phyloP scores from a whole-genome alignment of 2,329 filamentous ascomycete species.

The Aspergillus quadrilineatus region DNA sequence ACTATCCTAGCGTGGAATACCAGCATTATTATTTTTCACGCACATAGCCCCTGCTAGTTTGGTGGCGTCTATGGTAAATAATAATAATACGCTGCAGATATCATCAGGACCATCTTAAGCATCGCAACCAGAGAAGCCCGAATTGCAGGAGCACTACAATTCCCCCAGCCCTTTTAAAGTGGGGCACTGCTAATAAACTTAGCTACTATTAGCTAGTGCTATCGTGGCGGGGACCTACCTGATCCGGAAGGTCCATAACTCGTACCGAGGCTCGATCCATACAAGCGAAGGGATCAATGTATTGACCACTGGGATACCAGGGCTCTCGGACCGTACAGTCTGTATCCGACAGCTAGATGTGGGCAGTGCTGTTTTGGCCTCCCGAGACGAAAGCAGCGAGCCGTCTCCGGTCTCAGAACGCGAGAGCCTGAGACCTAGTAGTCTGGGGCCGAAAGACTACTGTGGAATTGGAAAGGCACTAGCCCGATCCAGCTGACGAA shows the following conservation, averaged over 20 bases:
- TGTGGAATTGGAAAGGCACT: background rate
- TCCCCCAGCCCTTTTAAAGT: slow-evolving; percentile 2
- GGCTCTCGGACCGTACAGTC: too few relatives aligned
- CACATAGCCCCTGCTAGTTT: background rate
- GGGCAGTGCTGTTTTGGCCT: too few relatives aligned
- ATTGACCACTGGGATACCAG: too few relatives aligned
- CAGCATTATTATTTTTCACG: background rate
- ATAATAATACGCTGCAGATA: background rate
- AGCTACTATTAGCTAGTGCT: background rate
- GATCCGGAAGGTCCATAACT: slow-evolving; percentile 12
- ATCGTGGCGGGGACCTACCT: slow-evolving; percentile 1
- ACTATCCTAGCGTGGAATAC: background rate
- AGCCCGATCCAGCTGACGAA: background rate
- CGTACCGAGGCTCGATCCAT: background rate
- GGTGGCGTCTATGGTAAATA: background rate
- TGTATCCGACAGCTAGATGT: too few relatives aligned
- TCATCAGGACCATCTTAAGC: background rate
- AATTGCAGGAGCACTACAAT: background rate
- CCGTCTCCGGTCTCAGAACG: background rate
- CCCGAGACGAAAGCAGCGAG: background rate
- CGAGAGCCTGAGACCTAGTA: background rate
- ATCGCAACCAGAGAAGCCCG: background rate
- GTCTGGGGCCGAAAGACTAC: background rate
- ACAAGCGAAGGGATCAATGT: too few relatives aligned
- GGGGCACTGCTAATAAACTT: slow-evolving; percentile 6